These are phyloP conservation scores for Ceratobasidium sp. DNA, from an alignment of 1,284 basidiomycete genomes.

Conservation along the genomic window DNA sequence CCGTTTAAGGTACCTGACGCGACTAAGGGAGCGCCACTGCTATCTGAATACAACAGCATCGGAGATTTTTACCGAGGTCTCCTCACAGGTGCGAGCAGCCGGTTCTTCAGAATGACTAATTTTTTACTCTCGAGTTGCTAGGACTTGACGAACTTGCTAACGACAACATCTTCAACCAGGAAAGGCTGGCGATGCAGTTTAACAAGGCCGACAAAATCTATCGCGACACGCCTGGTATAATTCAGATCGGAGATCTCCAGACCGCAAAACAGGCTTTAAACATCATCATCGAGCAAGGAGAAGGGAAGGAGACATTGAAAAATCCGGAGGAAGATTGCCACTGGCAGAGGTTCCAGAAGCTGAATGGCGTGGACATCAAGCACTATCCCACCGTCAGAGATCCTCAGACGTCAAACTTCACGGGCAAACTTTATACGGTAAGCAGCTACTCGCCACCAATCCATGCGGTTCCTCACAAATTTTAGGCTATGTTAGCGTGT, in stretches of 20 bases:
- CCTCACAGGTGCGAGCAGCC: too few relatives aligned
- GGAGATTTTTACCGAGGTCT: too few relatives aligned
- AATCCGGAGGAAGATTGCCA: constrained; percentile 3
- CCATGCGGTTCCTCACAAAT: too few relatives aligned
- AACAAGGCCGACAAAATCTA: constrained; percentile 10
- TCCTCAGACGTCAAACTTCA: constrained; percentile 1
- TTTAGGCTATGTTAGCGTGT: constrained; percentile 43
- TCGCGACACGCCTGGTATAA: constrained; percentile 20
- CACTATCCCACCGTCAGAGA: constrained; percentile 13
- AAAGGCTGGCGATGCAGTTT: constrained; percentile 9
- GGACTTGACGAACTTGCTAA: not conserved
- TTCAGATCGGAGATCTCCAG: constrained; percentile 4
- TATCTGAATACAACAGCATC: constrained; percentile 20
- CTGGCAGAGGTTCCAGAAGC: constrained; percentile 31
- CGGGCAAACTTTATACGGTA: constrained; percentile 30
- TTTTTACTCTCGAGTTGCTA: too few relatives aligned
- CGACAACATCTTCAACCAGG: not conserved
- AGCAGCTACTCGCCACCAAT: not conserved
- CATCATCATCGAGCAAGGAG: constrained; percentile 45
- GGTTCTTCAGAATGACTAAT: too few relatives aligned
- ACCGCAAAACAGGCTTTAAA: constrained; percentile 15
- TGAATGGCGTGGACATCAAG: constrained; percentile 1
- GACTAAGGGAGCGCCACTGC: not conserved
- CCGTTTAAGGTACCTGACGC: not conserved
- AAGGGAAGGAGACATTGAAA: constrained; percentile 13